These are phyloP conservation scores for Atalantia buxifolia DNA, from an alignment of 345 rosid genomes.

Conservation along the genomic window DNA sequence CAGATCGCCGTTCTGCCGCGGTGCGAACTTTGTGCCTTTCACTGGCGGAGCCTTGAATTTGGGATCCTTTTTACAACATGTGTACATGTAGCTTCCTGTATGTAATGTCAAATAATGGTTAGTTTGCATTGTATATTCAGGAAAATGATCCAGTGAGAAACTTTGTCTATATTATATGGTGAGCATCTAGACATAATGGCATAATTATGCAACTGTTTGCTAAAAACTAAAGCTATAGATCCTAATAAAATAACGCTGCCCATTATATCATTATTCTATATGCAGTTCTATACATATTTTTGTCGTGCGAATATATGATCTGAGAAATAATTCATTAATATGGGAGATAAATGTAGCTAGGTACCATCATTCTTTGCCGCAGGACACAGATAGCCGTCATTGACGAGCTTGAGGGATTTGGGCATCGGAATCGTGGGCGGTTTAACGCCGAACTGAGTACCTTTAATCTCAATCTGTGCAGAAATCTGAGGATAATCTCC, in stretches of 20 bases:
- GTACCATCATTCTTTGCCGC: conserved; percentile 44
- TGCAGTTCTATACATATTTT: too few species aligned
- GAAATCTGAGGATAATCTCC: conserved; percentile 72
- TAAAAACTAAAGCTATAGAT: too few species aligned
- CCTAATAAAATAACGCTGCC: too few species aligned
- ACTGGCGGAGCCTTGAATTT: conserved; percentile 43
- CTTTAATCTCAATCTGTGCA: conserved; percentile 48
- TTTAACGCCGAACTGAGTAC: conserved; percentile 72
- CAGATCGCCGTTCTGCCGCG: conserved; percentile 63
- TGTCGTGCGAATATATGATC: too few species aligned
- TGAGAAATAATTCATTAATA: background rate
- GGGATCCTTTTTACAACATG: conserved; percentile 74
- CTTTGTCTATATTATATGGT: too few species aligned
- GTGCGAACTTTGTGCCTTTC: conserved; percentile 41
- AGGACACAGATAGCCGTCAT: conserved; percentile 76
- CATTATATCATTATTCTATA: too few species aligned
- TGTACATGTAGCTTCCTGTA: conserved; percentile 58
- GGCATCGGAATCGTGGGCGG: conserved; percentile 70
- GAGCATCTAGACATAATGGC: too few species aligned
- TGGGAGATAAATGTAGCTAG: background rate
- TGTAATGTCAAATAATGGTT: too few species aligned
- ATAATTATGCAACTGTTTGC: too few species aligned
- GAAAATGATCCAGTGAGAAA: too few species aligned
- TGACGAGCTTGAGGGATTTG: conserved; percentile 46
- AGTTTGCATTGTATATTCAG: too few species aligned